Percentiles rank a stretch among this genome's conserved stretches.
phyloP scores from a whole-genome alignment of 306 rosid species.

The Lathyrus sativus region DNA sequence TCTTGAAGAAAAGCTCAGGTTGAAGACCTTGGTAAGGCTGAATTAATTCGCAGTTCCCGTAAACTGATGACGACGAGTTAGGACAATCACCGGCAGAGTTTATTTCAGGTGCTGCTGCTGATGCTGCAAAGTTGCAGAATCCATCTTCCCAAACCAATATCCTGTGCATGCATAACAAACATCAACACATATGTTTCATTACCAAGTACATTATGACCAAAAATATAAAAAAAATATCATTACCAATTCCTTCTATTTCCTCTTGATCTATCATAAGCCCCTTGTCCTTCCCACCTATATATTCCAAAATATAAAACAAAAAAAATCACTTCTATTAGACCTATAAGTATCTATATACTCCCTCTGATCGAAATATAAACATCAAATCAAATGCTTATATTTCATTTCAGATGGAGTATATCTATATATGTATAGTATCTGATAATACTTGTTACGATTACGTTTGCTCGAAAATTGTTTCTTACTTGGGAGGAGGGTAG shows the following conservation, averaged over 20 bases:
- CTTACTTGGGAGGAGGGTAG: constrained; percentile 98
- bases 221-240: not conserved
- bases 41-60: constrained; percentile 63
- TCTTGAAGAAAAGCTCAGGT: constrained; percentile 98
- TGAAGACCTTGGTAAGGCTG: constrained; percentile 80
- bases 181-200: not conserved
- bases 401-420: not conserved
- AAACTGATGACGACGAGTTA: constrained; percentile 47
- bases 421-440: not conserved
- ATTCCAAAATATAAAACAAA: constrained; percentile 29
- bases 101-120: constrained; percentile 69
- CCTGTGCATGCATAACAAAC: constrained; percentile 50
- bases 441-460: no score
- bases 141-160: constrained; percentile 99
- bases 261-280: constrained; percentile 92
- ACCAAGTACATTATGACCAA: not conserved
- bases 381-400: not conserved
- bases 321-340: constrained; percentile 2
- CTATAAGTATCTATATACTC: not conserved
- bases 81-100: constrained; percentile 59
- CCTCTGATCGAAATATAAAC: not conserved
- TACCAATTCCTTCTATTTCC: constrained; percentile 99
- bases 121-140: constrained; percentile 89
- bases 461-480: not conserved
- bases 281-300: constrained; percentile 97